These are phyloP conservation scores for Lentinula detonsa DNA, from an alignment of 768 basidiomycete genomes.

Conservation along the genomic window DNA sequence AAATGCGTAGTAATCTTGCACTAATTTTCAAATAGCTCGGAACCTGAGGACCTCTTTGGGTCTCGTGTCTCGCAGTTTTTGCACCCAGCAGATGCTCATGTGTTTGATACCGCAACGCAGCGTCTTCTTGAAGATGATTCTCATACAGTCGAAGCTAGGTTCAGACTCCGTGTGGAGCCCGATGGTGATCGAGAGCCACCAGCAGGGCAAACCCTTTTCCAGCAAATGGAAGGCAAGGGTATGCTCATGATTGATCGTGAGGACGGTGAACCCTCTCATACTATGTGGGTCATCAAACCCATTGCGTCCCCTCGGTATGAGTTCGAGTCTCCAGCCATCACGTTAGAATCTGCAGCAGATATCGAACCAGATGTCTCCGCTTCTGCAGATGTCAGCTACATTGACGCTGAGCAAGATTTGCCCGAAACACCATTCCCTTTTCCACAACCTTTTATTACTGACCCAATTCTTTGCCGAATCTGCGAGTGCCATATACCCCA, in stretches of 20 bases:
- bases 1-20: slow-evolving; percentile 2
- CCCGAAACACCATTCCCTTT: slow-evolving; percentile 71
- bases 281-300: slow-evolving; percentile 97
- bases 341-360: slow-evolving; percentile 42
- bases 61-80: slow-evolving; percentile 79
- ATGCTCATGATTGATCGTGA: slow-evolving; percentile 97
- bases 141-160: slow-evolving; percentile 88
- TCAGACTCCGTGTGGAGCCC: slow-evolving; percentile 76
- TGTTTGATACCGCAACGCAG: slow-evolving; percentile 83
- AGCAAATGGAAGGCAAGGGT: slow-evolving; percentile 94
- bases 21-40: slow-evolving; percentile 47
- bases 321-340: slow-evolving; percentile 55
- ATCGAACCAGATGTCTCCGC: slow-evolving; percentile 35
- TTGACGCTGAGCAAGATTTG: slow-evolving; percentile 30
- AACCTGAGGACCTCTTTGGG: slow-evolving; percentile 73
- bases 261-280: slow-evolving; percentile 83
- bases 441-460: slow-evolving; percentile 68
- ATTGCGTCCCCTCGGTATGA: slow-evolving; percentile 66
- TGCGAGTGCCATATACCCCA: slow-evolving; percentile 96
- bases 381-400: slow-evolving; percentile 30
- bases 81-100: slow-evolving; percentile 69
- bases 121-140: slow-evolving; percentile 87
- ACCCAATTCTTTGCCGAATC: slow-evolving; percentile 90
- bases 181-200: slow-evolving; percentile 52
- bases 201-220: slow-evolving; percentile 48